Conservation (phyloP, 768 basidiomycete species). For the Tricholoma matsutake region DNA sequence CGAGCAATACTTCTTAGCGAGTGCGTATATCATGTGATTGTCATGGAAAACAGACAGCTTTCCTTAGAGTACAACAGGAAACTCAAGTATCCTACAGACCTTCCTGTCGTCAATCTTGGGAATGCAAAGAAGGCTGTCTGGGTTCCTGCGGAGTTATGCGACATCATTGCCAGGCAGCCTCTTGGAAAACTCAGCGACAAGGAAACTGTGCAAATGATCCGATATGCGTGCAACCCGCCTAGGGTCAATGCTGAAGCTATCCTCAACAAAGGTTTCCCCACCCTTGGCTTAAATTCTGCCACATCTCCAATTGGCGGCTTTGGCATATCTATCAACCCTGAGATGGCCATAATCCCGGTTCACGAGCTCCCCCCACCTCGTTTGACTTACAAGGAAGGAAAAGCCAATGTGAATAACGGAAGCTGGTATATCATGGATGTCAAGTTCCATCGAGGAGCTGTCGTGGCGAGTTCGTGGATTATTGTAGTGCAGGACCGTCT, state of each 20-base stretch:
- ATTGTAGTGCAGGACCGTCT: slow-evolving; percentile 56
- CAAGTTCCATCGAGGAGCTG: slow-evolving; percentile 58
- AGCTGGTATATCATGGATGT: slow-evolving; percentile 78
- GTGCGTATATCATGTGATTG: slow-evolving; percentile 37
- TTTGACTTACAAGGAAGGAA: slow-evolving; percentile 51
- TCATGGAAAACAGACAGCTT: too few species aligned
- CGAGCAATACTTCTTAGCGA: slow-evolving; percentile 57
- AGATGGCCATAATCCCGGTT: slow-evolving; percentile 65
- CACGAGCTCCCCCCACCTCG: slow-evolving; percentile 61
- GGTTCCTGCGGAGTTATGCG: slow-evolving; percentile 71
- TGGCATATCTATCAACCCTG: slow-evolving; percentile 47
- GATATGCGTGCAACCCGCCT: slow-evolving; percentile 63
- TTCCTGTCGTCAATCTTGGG: slow-evolving; percentile 55
- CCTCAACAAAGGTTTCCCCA: slow-evolving; percentile 50
- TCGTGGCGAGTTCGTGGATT: slow-evolving; percentile 60
- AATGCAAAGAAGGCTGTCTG: slow-evolving; percentile 27
- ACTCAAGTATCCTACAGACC: slow-evolving; percentile 40
- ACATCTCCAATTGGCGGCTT: slow-evolving; percentile 46
- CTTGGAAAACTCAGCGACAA: slow-evolving; percentile 57
- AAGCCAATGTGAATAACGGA: slow-evolving; percentile 48
- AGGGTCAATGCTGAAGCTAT: slow-evolving; percentile 56
- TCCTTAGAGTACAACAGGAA: slow-evolving; percentile 53
- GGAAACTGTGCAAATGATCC: slow-evolving; percentile 71
- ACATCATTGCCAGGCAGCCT: slow-evolving; percentile 55
- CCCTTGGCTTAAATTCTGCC: slow-evolving; percentile 45